Evolutionary conservation across 1,139 yeast genomes (phyloP).

Genomic region (Zygoascus sp.): DNA sequence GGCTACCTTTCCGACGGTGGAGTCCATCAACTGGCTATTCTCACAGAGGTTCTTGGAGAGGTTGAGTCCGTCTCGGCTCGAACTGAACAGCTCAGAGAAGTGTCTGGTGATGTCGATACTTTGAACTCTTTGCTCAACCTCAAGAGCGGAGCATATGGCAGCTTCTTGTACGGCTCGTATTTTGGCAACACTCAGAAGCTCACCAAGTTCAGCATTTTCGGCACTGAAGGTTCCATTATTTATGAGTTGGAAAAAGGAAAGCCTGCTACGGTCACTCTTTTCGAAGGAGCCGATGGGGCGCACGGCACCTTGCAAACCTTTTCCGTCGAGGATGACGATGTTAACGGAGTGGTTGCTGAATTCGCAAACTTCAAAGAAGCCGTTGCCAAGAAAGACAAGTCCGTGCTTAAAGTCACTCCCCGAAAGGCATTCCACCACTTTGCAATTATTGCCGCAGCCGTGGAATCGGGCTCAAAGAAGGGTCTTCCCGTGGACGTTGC

Average conservation of each 20-base stretch:
- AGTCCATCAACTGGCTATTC: constrained; percentile 84
- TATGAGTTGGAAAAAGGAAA: constrained; percentile 48
- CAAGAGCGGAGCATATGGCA: constrained; percentile 68
- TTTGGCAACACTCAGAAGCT: constrained; percentile 78
- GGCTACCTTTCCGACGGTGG: constrained; percentile 93
- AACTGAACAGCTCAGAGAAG: constrained; percentile 68
- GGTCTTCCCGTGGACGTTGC: constrained; percentile 58
- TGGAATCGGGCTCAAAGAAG: constrained; percentile 58
- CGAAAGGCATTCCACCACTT: constrained; percentile 83
- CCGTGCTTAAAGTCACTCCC: constrained; percentile 55
- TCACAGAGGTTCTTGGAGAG: constrained; percentile 77
- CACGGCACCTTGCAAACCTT: constrained; percentile 41
- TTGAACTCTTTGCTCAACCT: constrained; percentile 64
- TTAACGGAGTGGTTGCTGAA: constrained; percentile 63
- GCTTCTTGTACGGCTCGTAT: constrained; percentile 87
- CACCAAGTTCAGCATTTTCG: constrained; percentile 63
- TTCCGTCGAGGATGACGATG: constrained; percentile 45
- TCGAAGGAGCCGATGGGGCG: constrained; percentile 41
- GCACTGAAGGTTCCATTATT: constrained; percentile 67
- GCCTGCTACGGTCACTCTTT: constrained; percentile 44
- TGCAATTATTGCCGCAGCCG: constrained; percentile 80
- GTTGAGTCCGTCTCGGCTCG: constrained; percentile 65
- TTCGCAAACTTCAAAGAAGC: constrained; percentile 73
- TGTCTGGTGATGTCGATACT: constrained; percentile 77
- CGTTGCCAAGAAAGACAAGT: constrained; percentile 58